These are phyloP conservation scores for Solanum habrochaites DNA, from an alignment of 257 asterid genomes.

Conservation along the genomic window DNA sequence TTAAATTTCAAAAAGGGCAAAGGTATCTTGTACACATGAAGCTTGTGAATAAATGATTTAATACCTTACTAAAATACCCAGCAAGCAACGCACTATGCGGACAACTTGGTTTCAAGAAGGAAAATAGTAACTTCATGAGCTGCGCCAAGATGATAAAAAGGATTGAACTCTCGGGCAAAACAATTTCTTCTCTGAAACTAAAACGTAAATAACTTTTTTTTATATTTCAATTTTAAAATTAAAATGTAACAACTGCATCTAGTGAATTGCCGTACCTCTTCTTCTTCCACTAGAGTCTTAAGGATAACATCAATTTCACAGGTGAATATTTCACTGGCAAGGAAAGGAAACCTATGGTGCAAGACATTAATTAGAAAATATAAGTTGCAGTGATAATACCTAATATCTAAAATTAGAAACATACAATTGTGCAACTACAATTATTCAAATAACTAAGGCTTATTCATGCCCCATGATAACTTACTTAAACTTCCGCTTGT, in stretches of 20 bases:
- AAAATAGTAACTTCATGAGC: slow-evolving; percentile 92
- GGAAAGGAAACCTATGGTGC: slow-evolving; percentile 75
- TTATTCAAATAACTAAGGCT: background rate
- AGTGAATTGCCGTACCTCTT: slow-evolving; percentile 49
- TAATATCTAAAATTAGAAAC: background rate
- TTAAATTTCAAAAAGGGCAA: background rate
- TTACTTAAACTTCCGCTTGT: slow-evolving; percentile 76
- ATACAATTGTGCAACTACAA: background rate
- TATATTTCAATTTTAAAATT: slow-evolving; percentile 3
- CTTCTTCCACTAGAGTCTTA: slow-evolving; percentile 90
- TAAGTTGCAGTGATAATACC: slow-evolving; percentile 2
- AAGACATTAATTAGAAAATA: background rate
- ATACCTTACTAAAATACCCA: slow-evolving; percentile 96
- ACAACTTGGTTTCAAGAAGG: slow-evolving; percentile 85
- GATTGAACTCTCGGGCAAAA: slow-evolving; percentile 4
- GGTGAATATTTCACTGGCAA: slow-evolving; percentile 91
- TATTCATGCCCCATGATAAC: slow-evolving; percentile 7
- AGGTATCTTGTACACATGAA: background rate
- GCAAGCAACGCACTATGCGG: slow-evolving; percentile 83
- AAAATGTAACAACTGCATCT: background rate
- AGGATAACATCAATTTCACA: slow-evolving; percentile 97
- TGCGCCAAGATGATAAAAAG: slow-evolving; percentile 24
- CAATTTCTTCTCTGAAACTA: background rate
- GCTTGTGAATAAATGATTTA: slow-evolving; percentile 1
- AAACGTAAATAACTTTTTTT: background rate